These are phyloP conservation scores for Mycena sp. DNA, from an alignment of 1,284 basidiomycete species.

Conservation along the genomic window DNA sequence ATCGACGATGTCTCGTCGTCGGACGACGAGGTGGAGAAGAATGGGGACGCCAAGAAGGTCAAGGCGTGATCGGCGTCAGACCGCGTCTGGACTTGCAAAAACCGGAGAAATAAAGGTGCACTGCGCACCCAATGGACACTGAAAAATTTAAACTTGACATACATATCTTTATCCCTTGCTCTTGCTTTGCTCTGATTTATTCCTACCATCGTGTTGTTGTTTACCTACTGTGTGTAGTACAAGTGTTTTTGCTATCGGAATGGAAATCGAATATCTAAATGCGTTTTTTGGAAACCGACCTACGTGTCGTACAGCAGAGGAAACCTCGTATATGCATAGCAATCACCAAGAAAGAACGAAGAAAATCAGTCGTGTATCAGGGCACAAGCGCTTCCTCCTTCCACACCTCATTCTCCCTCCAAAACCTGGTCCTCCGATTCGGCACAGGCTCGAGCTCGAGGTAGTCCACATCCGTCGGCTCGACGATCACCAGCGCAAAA, in stretches of 20 bases:
- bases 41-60: slow-evolving; percentile 50
- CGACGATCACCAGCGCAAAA: slow-evolving; percentile 72
- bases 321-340: too few species aligned
- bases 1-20: slow-evolving; percentile 50
- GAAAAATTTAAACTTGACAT: too few species aligned
- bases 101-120: slow-evolving; percentile 6
- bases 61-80: slow-evolving; percentile 43
- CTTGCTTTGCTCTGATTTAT: slow-evolving; percentile 33
- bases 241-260: not conserved
- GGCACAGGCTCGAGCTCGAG: slow-evolving; percentile 63
- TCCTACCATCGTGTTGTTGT: slow-evolving; percentile 8
- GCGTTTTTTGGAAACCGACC: too few species aligned
- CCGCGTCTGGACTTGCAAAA: not conserved
- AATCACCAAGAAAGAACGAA: too few species aligned
- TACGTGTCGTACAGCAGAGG: not conserved
- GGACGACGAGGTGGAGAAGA: slow-evolving; percentile 42
- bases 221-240: slow-evolving; percentile 18
- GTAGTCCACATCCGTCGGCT: slow-evolving; percentile 71
- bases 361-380: slow-evolving; percentile 35
- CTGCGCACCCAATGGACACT: too few species aligned
- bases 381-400: slow-evolving; percentile 66
- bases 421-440: slow-evolving; percentile 65
- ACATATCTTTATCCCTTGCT: slow-evolving; percentile 28
- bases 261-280: too few species aligned
- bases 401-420: slow-evolving; percentile 55